These are phyloP conservation scores for Colletotrichum sp. DNA, from an alignment of 2,329 filamentous ascomycete genomes.

Conservation along the genomic window DNA sequence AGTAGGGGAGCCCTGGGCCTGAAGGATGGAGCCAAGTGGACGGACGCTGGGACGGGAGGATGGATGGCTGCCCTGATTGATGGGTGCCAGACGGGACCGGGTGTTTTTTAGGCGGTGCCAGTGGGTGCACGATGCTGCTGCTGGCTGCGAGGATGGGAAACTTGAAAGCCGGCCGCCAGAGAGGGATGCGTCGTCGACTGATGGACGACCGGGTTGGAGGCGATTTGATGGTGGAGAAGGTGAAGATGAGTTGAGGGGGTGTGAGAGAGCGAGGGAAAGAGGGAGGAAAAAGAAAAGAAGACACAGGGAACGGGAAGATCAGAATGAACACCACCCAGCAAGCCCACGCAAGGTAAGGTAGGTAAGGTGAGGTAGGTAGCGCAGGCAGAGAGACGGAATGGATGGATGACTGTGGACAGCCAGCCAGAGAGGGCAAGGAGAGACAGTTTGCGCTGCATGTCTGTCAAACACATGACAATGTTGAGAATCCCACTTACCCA, in stretches of 20 bases:
- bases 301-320: constrained; percentile 30
- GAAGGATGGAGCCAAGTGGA: constrained; percentile 1
- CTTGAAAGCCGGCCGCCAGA: background rate
- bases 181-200: background rate
- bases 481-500: background rate
- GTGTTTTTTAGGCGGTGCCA: background rate
- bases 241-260: constrained; percentile 17
- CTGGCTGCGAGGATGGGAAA: background rate
- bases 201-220: background rate
- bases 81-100: background rate
- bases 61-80: constrained; percentile 6
- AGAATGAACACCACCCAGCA: background rate
- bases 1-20: background rate
- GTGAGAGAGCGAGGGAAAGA: constrained; percentile 34
- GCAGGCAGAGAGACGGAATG: background rate
- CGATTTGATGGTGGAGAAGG: background rate
- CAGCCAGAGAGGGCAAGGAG: background rate
- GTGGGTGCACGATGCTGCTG: background rate
- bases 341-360: background rate
- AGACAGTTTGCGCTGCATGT: background rate
- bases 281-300: constrained; percentile 22
- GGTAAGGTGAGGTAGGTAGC: background rate
- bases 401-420: background rate
- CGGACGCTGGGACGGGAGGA: constrained; percentile 4
- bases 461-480: background rate